A percentile compares a stretch with the other conserved stretches of the same genome.
phyloP scores from a whole-genome alignment of 2,329 filamentous ascomycete species.

The Ramularia collo-cygni region DNA sequence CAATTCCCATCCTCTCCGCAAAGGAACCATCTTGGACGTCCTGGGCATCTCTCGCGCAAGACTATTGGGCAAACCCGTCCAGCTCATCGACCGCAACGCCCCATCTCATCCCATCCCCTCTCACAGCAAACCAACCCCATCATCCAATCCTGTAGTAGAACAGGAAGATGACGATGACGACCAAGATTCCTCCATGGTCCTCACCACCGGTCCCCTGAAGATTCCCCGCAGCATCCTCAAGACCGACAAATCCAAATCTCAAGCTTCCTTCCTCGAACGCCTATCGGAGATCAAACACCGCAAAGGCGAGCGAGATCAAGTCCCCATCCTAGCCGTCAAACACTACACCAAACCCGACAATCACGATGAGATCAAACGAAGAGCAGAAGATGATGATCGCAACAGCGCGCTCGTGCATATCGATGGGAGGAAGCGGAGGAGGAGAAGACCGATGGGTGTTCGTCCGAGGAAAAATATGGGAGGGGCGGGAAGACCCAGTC shows the following conservation, averaged over 20 bases:
- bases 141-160: background rate
- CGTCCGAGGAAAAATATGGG: no score
- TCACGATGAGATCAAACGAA: constrained; percentile 13
- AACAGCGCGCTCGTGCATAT: no score
- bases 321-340: constrained; percentile 25
- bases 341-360: constrained; percentile 19
- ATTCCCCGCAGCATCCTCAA: constrained; percentile 19
- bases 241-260: constrained; percentile 14
- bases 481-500: background rate
- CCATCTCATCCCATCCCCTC: constrained; percentile 7
- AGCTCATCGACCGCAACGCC: constrained; percentile 36
- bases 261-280: constrained; percentile 35
- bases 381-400: no score
- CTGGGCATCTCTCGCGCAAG: constrained; percentile 64
- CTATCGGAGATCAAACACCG: constrained; percentile 36
- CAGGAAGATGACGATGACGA: constrained; percentile 7
- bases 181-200: constrained; percentile 2
- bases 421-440: no score
- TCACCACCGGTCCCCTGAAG: constrained; percentile 11
- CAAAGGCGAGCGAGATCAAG: constrained; percentile 33
- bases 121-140: constrained; percentile 2
- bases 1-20: constrained; percentile 41
- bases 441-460: no score
- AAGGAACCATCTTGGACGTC: constrained; percentile 57
- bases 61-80: constrained; percentile 60